Evolutionary conservation across 352 stramenopile genomes (phyloP), one percentile per base, ranked within the genome.

Genomic region (Pythium aphanidermatum): DNA sequence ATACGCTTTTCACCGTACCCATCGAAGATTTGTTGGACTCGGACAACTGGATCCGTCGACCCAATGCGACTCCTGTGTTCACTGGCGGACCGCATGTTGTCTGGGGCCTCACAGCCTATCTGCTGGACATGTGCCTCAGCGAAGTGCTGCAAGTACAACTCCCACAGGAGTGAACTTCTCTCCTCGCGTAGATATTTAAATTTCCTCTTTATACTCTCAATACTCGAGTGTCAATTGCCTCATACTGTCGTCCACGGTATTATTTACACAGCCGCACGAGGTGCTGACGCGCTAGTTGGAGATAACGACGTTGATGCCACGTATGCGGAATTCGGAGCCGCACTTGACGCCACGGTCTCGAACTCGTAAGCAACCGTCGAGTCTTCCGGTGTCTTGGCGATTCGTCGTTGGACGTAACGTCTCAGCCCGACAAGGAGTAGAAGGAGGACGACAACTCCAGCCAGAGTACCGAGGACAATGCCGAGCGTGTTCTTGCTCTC

Each of bases 81-180:
- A 95, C 83, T 7, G 95, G 91, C 32, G 92, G 90, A 8, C 92
- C 92, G 9, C 90, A 99, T 61, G 76, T 96, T 1, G 96, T 98
- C 58, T 99, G 94, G 94, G 96, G 96, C 0, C 73, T 99, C 29
- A 98, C 95, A 14, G 95, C 89, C 5, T 98, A 98, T 56, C 79
- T 99, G 39, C 58, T 98, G 19, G 78, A 98, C 61, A 88, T 88
- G 51, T 92, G 79, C 47, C 51, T 92, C 25, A 67, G 61, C 20
- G 76, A 92, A 55, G 73, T 83, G 47, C 60, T 92, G 24, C 50
- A 75, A 28, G 57, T 84, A 36, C 58, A 53, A 17, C 26, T 28
- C 1, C 8, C 9, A 20, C 14, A 34, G 0, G 29, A 51, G 3
- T 52, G 27, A 41, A 30, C n/a, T n/a, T n/a, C n/a, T n/a, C n/a